Conservation (phyloP, 140 eudicot genomes). For the Anethum foeniculum region DNA sequence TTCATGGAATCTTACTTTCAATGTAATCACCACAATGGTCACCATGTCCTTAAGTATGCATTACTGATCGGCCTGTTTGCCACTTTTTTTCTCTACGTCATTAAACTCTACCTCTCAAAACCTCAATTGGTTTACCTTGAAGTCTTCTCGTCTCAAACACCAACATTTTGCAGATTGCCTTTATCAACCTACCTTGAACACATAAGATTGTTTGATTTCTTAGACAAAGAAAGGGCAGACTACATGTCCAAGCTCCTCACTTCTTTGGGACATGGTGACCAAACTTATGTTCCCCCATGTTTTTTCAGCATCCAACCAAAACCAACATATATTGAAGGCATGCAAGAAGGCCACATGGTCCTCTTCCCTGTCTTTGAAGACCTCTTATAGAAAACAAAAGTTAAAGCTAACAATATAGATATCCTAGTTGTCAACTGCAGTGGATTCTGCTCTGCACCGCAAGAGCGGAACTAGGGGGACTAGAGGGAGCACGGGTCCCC, state of each 20-base stretch:
- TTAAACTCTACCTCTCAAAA: conserved; percentile 14
- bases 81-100: conserved; percentile 10
- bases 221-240: conserved; percentile 35
- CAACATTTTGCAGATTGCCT: conserved; percentile 57
- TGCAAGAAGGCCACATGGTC: conserved; percentile 34
- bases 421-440: conserved; percentile 68
- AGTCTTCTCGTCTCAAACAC: conserved; percentile 64
- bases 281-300: conserved; percentile 49
- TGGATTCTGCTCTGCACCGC: conserved; percentile 57
- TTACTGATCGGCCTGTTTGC: not conserved
- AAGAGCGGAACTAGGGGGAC: too few species aligned
- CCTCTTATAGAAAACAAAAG: conserved; percentile 16
- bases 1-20: too few species aligned
- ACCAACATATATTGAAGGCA: conserved; percentile 42
- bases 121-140: conserved; percentile 48
- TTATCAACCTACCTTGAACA: conserved; percentile 61
- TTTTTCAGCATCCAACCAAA: conserved; percentile 54
- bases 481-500: too few species aligned
- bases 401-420: conserved; percentile 35
- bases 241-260: conserved; percentile 46
- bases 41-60: conserved; percentile 17
- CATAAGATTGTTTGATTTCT: conserved; percentile 26
- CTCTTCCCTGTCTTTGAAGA: conserved; percentile 54
- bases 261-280: conserved; percentile 56
- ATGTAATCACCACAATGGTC: not conserved